A percentile compares a stretch with the other conserved stretches of the same genome.
phyloP scores from a whole-genome alignment of 2,329 filamentous ascomycete species.

The Immersiporthe knoxdaviesiana region DNA sequence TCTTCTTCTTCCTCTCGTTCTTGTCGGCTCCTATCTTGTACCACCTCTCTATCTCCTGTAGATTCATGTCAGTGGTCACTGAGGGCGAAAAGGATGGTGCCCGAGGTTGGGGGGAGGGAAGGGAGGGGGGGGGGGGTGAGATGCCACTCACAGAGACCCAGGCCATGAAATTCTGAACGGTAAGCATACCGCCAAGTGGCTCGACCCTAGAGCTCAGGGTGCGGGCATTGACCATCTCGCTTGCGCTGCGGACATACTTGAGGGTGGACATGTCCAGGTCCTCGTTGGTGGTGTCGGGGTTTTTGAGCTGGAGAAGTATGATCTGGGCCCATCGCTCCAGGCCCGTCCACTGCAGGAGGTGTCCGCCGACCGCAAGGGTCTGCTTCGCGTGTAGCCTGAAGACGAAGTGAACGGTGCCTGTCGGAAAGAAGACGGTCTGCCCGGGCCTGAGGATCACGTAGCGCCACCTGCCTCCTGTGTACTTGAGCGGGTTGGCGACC shows the following conservation, averaged over 20 bases:
- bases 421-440: slow-evolving; percentile 41
- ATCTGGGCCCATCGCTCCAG: slow-evolving; percentile 38
- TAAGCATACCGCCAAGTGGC: slow-evolving; percentile 25
- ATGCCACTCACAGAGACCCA: slow-evolving; percentile 18
- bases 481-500: slow-evolving; percentile 34
- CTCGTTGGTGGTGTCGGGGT: slow-evolving; percentile 39
- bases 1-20: slow-evolving; percentile 24
- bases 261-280: slow-evolving; percentile 32
- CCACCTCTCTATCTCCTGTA: slow-evolving; percentile 29
- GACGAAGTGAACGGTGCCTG: slow-evolving; percentile 42
- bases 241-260: slow-evolving; percentile 28
- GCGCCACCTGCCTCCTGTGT: slow-evolving; percentile 38
- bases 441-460: slow-evolving; percentile 40
- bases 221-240: slow-evolving; percentile 26
- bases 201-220: slow-evolving; percentile 23
- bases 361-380: slow-evolving; percentile 40
- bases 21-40: slow-evolving; percentile 19
- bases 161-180: slow-evolving; percentile 26
- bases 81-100: neutral
- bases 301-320: slow-evolving; percentile 36
- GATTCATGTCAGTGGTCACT: neutral
- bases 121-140: neutral
- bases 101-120: too few relatives aligned
- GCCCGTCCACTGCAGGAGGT: slow-evolving; percentile 41
- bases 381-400: slow-evolving; percentile 36